phyloP scores from a whole-genome alignment of 2,329 filamentous ascomycete genomes.

The Aspergillus bombycis region DNA sequence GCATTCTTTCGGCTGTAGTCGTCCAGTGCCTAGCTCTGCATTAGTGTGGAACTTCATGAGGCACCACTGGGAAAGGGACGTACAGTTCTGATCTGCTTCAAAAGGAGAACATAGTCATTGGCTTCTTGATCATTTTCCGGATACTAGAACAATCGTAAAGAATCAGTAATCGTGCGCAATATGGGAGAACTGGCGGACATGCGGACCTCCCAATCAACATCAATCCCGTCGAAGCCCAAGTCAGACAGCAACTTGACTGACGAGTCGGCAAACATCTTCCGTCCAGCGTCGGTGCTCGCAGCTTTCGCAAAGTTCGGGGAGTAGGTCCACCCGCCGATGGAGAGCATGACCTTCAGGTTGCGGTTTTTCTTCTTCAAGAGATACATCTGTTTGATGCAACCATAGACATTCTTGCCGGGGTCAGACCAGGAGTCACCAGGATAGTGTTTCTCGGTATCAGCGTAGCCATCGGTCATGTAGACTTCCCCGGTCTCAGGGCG shows the following conservation, averaged over 20 bases:
- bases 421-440: slow-evolving; percentile 68
- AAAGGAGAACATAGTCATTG: slow-evolving; percentile 38
- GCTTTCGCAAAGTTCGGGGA: slow-evolving; percentile 73
- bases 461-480: slow-evolving; percentile 69
- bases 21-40: slow-evolving; percentile 39
- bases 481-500: slow-evolving; percentile 79
- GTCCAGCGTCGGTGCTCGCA: slow-evolving; percentile 61
- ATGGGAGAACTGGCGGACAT: not conserved
- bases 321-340: slow-evolving; percentile 83
- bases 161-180: not conserved
- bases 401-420: slow-evolving; percentile 72
- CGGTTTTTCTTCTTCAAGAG: slow-evolving; percentile 75
- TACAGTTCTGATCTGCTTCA: slow-evolving; percentile 37
- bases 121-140: slow-evolving; percentile 38
- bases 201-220: slow-evolving; percentile 46
- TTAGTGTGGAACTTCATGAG: not conserved
- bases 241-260: slow-evolving; percentile 75
- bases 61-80: not conserved
- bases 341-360: slow-evolving; percentile 77
- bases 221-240: slow-evolving; percentile 65
- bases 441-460: slow-evolving; percentile 72
- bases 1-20: slow-evolving; percentile 45
- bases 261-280: slow-evolving; percentile 66
- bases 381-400: slow-evolving; percentile 76
- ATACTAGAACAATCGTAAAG: slow-evolving; percentile 25